Evolutionary conservation across 2,329 filamentous ascomycete species (phyloP), one percentile per base, ranked within the genome.

Genomic region (Sclerotinia nivalis): DNA sequence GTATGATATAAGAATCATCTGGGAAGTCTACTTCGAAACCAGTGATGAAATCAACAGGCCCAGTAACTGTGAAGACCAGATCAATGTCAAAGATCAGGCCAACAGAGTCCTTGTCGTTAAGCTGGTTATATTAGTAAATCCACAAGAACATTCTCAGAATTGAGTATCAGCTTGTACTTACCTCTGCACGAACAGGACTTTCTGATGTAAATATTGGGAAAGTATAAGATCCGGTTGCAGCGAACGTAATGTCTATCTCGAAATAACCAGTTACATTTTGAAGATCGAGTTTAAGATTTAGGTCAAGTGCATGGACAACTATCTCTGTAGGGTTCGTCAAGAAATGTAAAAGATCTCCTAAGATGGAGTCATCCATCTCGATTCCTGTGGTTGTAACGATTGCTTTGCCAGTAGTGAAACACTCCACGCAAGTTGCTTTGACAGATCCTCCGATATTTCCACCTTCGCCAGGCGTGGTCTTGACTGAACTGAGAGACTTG

Each of bases 221-320:
- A 9, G 40, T 68, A 18, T 71, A 73, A 31, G 72, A 67, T 25
- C 64, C 66, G 9, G 52, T 10, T 43, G 56, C 69, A 22, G 31
- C 56, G 58, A 74, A 74, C 4, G 61, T 6, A 31, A 73, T 66
- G 40, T 74, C 66, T 40, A 73, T 45, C 34, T 72, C 66, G 43
- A 74, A 73, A 56, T 72, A 66, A 5, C 67, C 71, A n/a, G 55
- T 66, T n/a, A 73, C 60, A 31, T 56, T 64, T 15, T 71, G 34
- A 3, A 73, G 52, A 7, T 54, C 58, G 9, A 73, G 59, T 25
- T 66, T 61, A 2, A 72, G 20, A 20, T 70, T 22, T 28, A 72
- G 37, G 40, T 68, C 52, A 18, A 73, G 60, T 49, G 72, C 71
- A 3, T 72, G 34, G 13, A 56, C 34, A 8, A 73, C 45, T 1